phyloP scores from a whole-genome alignment of 495 filamentous ascomycete genomes.

The Tuber indicum region DNA sequence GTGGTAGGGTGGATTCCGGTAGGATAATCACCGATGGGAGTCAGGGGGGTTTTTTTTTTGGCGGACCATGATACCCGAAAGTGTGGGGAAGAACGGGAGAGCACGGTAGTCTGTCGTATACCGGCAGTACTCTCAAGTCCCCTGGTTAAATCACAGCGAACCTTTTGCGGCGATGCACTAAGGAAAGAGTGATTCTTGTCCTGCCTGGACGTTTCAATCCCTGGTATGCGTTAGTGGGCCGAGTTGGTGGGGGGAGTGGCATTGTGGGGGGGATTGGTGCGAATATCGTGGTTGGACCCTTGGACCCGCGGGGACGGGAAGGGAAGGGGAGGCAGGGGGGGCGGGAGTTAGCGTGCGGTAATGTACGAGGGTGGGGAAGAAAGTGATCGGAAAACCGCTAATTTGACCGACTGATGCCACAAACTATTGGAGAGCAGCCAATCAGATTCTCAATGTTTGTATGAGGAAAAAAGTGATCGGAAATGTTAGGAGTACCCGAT shows the following conservation, averaged over 20 bases:
- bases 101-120: neutral
- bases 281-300: neutral
- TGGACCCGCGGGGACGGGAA: neutral
- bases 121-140: neutral
- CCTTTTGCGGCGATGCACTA: neutral
- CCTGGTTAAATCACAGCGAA: neutral
- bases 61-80: neutral
- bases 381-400: too few species aligned
- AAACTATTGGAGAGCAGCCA: too few species aligned
- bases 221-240: neutral
- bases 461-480: too few species aligned
- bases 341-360: neutral
- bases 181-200: neutral
- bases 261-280: neutral
- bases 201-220: neutral
- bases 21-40: neutral
- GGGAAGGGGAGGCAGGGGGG: neutral
- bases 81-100: neutral
- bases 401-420: too few species aligned
- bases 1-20: neutral
- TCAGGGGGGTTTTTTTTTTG: neutral
- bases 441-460: too few species aligned
- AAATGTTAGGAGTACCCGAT: too few species aligned
- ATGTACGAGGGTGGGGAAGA: too few species aligned
- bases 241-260: neutral